Conservation (phyloP, 768 basidiomycete species). For the Trametes cinnabarina region DNA sequence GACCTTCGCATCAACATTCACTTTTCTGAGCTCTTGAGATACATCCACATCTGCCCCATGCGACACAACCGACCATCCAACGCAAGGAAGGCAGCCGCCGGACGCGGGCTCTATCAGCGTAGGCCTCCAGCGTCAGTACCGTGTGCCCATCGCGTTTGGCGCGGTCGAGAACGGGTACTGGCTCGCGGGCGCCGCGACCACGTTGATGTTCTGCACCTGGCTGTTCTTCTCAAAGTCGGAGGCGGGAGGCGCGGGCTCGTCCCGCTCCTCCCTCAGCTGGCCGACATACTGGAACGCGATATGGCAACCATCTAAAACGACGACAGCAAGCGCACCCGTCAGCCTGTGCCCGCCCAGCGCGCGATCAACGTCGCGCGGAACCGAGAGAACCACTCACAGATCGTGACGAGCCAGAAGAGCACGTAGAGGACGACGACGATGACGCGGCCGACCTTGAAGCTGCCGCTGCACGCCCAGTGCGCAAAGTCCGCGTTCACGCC, state of each 20-base stretch:
- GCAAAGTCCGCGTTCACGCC: conserved; percentile 29
- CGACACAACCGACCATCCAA: neutral
- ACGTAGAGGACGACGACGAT: conserved; percentile 45
- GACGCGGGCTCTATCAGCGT: too few relatives aligned
- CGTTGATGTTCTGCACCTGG: conserved; percentile 15
- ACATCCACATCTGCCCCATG: too few relatives aligned
- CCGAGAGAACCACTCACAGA: conserved; percentile 42
- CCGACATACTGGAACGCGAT: conserved; percentile 52
- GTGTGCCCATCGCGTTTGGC: conserved; percentile 10
- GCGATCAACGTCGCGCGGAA: neutral
- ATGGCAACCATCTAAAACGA: conserved; percentile 46
- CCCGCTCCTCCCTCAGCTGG: conserved; percentile 50
- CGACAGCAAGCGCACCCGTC: neutral
- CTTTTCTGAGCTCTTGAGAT: too few relatives aligned
- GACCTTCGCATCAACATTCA: too few relatives aligned
- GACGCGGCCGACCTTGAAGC: conserved; percentile 42
- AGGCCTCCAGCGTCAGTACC: too few relatives aligned
- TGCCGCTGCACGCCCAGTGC: conserved; percentile 41
- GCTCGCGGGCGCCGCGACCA: conserved; percentile 19
- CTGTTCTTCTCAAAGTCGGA: conserved; percentile 15
- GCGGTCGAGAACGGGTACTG: conserved; percentile 21
- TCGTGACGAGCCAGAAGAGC: conserved; percentile 51
- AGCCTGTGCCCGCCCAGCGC: too few relatives aligned
- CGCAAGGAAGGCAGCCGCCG: neutral
- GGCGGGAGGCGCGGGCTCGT: conserved; percentile 39